A percentile compares a stretch with the other conserved stretches of the same genome.
These are phyloP conservation scores for Prunus mira DNA, from an alignment of 306 rosid genomes.

Conservation along the genomic window DNA sequence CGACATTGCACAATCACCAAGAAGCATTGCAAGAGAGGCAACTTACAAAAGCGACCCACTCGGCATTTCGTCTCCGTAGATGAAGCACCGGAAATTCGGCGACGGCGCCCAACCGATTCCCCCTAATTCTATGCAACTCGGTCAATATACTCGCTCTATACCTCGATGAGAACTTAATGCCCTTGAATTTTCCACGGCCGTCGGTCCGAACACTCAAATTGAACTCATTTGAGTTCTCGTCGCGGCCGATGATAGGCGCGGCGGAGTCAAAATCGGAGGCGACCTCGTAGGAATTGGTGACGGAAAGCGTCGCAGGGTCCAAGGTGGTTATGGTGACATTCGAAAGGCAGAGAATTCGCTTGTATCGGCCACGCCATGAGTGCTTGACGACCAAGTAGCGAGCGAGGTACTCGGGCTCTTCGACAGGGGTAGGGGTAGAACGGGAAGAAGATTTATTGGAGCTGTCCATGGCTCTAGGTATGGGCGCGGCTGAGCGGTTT, in stretches of 20 bases:
- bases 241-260: constrained; percentile 69
- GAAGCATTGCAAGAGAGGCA: not conserved
- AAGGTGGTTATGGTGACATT: constrained; percentile 56
- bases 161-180: constrained; percentile 74
- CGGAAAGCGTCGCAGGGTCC: constrained; percentile 80
- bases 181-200: constrained; percentile 89
- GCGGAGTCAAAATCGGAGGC: constrained; percentile 70
- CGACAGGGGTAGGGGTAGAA: constrained; percentile 38
- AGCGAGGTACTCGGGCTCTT: constrained; percentile 90
- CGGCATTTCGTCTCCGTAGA: constrained; percentile 71
- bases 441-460: constrained; percentile 19
- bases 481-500: not conserved
- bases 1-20: constrained; percentile 7
- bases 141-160: constrained; percentile 89
- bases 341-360: constrained; percentile 83
- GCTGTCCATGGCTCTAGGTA: constrained; percentile 42
- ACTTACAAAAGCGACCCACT: constrained; percentile 92
- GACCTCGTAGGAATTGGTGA: constrained; percentile 81
- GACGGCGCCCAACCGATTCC: constrained; percentile 64
- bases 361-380: constrained; percentile 99
- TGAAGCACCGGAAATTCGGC: constrained; percentile 94
- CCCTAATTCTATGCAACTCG: constrained; percentile 76
- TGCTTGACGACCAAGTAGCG: constrained; percentile 82
- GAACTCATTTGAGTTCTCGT: constrained; percentile 78
- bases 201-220: constrained; percentile 77